Percentiles rank a stretch among this genome's conserved stretches.
Evolutionary conservation across 805 yeast genomes (phyloP).

Genomic region (Phaffomyces thermotolerans): DNA sequence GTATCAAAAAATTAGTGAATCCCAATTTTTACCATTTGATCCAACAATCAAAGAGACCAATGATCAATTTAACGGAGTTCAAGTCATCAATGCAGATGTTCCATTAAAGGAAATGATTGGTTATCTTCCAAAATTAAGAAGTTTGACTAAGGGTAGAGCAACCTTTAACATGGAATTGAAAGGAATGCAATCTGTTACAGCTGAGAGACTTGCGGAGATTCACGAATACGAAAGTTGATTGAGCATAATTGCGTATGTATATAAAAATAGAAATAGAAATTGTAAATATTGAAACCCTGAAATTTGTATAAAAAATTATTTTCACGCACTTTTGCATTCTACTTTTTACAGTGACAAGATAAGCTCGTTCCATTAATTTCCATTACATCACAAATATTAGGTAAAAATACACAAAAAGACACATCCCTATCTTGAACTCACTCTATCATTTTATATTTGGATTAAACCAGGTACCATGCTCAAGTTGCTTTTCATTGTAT

Average conservation of each 20-base stretch:
- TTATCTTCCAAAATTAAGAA: constrained; percentile 67
- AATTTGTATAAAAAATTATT: too few species aligned
- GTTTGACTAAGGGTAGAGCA: constrained; percentile 86
- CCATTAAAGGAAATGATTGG: constrained; percentile 91
- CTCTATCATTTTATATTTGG: too few species aligned
- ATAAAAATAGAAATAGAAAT: not conserved
- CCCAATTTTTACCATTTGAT: constrained; percentile 71
- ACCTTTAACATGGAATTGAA: constrained; percentile 69
- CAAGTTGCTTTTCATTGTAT: too few species aligned
- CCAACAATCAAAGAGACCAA: constrained; percentile 32
- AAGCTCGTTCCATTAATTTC: too few species aligned
- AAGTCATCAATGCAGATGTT: constrained; percentile 67
- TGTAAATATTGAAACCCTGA: not conserved
- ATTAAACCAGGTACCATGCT: too few species aligned
- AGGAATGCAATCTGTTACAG: constrained; percentile 63
- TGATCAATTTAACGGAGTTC: constrained; percentile 23
- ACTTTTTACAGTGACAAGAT: too few species aligned
- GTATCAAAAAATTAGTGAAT: constrained; percentile 50
- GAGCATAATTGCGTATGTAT: not conserved
- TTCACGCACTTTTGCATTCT: too few species aligned
- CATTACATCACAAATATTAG: too few species aligned
- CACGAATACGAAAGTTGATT: constrained; percentile 15
- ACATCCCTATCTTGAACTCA: too few species aligned
- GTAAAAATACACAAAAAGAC: too few species aligned
- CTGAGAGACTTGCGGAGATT: constrained; percentile 39